These are phyloP conservation scores for Penicillium sp. DNA, from an alignment of 2,329 filamentous ascomycete genomes.

Conservation along the genomic window DNA sequence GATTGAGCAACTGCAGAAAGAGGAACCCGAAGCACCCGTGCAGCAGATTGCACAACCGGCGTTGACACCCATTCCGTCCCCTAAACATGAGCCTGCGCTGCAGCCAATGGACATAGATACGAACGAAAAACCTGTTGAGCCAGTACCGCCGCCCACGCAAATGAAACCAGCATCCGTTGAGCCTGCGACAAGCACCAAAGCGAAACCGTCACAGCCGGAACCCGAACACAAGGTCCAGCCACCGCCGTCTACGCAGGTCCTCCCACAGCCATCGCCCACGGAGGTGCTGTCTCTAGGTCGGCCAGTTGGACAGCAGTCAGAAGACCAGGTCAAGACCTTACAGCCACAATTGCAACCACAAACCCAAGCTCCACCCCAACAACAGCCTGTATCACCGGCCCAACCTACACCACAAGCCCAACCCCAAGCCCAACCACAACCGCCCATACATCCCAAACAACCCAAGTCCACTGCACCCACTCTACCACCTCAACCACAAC, in stretches of 20 bases:
- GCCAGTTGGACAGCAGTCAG: constrained; percentile 4
- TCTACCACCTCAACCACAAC: constrained; percentile 23
- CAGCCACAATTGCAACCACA: constrained; percentile 13
- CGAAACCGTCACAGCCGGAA: constrained; percentile 16
- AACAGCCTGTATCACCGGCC: background rate
- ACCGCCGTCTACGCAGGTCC: constrained; percentile 4
- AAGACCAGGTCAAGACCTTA: constrained; percentile 11
- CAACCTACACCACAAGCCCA: constrained; percentile 8
- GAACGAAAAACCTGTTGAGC: constrained; percentile 26
- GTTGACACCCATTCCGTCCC: constrained; percentile 8
- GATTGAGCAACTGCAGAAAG: constrained; percentile 69
- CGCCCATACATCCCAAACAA: constrained; percentile 14
- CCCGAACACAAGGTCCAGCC: constrained; percentile 18
- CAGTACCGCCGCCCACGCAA: constrained; percentile 19
- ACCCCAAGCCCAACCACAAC: constrained; percentile 3
- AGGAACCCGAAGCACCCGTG: constrained; percentile 54
- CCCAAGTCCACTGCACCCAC: constrained; percentile 18
- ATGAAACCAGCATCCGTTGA: constrained; percentile 12
- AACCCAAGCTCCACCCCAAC: background rate
- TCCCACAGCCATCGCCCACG: constrained; percentile 7
- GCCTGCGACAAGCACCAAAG: constrained; percentile 8
- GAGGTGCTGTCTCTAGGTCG: constrained; percentile 15
- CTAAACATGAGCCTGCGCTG: constrained; percentile 24
- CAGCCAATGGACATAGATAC: constrained; percentile 37
- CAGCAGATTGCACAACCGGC: constrained; percentile 12